These are phyloP conservation scores for Trypanosomatidae sp. DNA, from an alignment of 208 protist genomes.

Conservation along the genomic window DNA sequence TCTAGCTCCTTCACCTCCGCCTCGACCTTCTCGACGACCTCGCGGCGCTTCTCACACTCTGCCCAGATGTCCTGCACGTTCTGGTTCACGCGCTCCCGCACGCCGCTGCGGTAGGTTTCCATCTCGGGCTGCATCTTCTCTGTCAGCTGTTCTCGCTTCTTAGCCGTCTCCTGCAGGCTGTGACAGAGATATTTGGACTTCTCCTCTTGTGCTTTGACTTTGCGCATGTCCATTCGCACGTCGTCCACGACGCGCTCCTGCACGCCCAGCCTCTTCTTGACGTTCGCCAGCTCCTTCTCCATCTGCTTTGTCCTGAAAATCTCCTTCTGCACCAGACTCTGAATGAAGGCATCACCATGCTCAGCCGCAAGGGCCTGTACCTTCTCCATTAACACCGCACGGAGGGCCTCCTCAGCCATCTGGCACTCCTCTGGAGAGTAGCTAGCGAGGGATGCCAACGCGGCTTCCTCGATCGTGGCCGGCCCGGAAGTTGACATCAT, in stretches of 20 bases:
- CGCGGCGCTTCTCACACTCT: conserved; percentile 41
- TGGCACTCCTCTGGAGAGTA: conserved; percentile 26
- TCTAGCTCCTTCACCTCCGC: conserved; percentile 57
- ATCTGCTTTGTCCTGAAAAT: conserved; percentile 71
- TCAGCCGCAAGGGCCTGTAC: conserved; percentile 45
- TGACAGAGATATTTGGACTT: conserved; percentile 49
- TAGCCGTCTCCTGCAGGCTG: conserved; percentile 47
- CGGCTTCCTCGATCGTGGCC: conserved; percentile 11
- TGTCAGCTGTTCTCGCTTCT: conserved; percentile 45
- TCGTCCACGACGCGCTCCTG: conserved; percentile 39
- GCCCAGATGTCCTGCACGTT: conserved; percentile 49
- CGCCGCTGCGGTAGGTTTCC: conserved; percentile 43
- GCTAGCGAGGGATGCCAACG: conserved; percentile 6
- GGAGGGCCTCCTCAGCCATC: conserved; percentile 35
- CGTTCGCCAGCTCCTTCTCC: conserved; percentile 56
- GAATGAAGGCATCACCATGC: conserved; percentile 58
- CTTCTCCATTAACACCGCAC: conserved; percentile 22
- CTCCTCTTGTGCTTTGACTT: conserved; percentile 24
- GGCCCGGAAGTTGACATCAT: conserved; percentile 12
- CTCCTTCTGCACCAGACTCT: conserved; percentile 63
- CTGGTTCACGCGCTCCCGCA: conserved; percentile 41
- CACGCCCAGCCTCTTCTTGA: conserved; percentile 50
- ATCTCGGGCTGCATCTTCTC: conserved; percentile 55
- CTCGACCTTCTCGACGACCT: conserved; percentile 33
- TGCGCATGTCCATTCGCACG: conserved; percentile 28